Evolutionary conservation across 2,329 filamentous ascomycete genomes (phyloP), one percentile per base, ranked within the genome.

Genomic region (Alternaria alternata): DNA sequence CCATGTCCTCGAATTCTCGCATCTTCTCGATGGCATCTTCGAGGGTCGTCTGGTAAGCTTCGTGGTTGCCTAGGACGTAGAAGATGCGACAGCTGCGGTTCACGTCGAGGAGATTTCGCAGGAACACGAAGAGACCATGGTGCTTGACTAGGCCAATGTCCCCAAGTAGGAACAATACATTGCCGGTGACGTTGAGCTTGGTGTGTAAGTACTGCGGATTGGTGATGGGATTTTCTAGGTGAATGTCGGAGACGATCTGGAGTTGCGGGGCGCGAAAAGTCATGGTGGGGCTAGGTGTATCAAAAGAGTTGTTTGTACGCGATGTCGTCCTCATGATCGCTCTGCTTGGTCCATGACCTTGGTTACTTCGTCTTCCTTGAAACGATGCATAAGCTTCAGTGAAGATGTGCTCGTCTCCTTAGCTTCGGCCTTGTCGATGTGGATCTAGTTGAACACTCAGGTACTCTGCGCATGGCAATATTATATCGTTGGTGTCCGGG

Each of bases 321-420:
- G 5, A 30, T 30, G 28, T 0, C 28, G 0, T 36, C 0, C 32
- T 36, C 5, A 36, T 12, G 32, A 54, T 52, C 24, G 38, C 59
- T 78, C 77, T 24, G 67, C 78, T 48, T 84, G 79, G 69, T 93
- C 87, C 89, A 94, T 92, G 74, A 89, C 86, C 18, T 82, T 83
- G 62, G 87, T 81, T 3, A 94, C 86, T 59, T 93, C 85, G 5
- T 88, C 85, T 26, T 85, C 80, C 0, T 86, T 89, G 77, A 94
- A 92, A 18, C 89, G 85, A 75, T 94, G 91, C 91, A 94, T 94
- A 48, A 94, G 81, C 76, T 93, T 93, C 57, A 86, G 79, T 1
- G 89, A 88, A 62, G 87, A 71, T 6, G 84, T 83, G 1, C 86
- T 86, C 4, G 84, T 85, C 56, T 82, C 80, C 4, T 82, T 7